phyloP scores from a whole-genome alignment of 2,329 filamentous ascomycete species.

The Ophiostoma sp. region DNA sequence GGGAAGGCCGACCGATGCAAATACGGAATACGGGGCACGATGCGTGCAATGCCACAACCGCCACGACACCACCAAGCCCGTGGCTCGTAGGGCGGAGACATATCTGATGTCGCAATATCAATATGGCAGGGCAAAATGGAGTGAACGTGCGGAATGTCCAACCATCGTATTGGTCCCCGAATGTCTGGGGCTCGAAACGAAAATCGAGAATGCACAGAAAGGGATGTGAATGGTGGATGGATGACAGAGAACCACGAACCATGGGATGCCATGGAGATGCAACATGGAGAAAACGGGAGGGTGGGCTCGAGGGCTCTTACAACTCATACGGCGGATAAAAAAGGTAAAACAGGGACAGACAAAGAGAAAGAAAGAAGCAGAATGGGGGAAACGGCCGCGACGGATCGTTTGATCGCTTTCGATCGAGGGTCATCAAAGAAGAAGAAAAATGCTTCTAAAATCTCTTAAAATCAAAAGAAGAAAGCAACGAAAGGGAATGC shows the following conservation, averaged over 20 bases:
- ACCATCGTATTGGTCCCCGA: slow-evolving; percentile 7
- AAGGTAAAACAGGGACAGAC: slow-evolving; percentile 10
- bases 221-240: neutral
- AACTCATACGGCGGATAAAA: neutral
- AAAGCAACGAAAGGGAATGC: neutral
- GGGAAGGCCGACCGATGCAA: neutral
- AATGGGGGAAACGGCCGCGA: neutral
- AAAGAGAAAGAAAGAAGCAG: neutral
- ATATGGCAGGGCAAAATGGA: neutral
- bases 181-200: neutral
- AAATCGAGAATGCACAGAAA: neutral
- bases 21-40: neutral
- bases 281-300: neutral
- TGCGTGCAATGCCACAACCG: neutral
- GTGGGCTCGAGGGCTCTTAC: neutral
- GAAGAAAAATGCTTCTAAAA: neutral
- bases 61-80: neutral
- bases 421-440: neutral
- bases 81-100: neutral
- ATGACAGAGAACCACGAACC: neutral
- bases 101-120: neutral
- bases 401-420: slow-evolving; percentile 6
- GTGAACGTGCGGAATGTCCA: neutral
- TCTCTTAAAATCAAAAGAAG: neutral
- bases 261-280: neutral